Evolutionary conservation across 768 basidiomycete genomes (phyloP).

Genomic region (Steccherinum ochraceum): DNA sequence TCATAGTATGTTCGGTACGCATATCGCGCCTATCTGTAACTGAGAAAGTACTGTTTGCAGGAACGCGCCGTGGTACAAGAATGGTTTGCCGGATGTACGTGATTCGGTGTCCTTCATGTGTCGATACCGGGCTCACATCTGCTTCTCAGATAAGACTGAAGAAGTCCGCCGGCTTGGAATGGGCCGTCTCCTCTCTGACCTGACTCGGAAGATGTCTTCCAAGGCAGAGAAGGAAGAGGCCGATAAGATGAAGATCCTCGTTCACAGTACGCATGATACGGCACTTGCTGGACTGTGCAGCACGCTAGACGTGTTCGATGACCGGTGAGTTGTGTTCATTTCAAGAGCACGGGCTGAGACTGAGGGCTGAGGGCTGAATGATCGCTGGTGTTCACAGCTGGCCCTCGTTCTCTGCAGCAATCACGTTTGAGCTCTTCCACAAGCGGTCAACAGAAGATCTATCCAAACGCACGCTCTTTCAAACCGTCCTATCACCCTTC

Average conservation of each 20-base stretch:
- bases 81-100: slow-evolving; percentile 59
- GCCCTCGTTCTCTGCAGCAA: slow-evolving; percentile 69
- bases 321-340: slow-evolving; percentile 39
- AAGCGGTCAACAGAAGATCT: slow-evolving; percentile 9
- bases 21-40: not conserved
- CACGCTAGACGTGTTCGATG: slow-evolving; percentile 69
- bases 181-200: slow-evolving; percentile 65
- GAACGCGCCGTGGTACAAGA: slow-evolving; percentile 71
- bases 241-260: slow-evolving; percentile 55
- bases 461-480: slow-evolving; percentile 20
- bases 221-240: slow-evolving; percentile 40
- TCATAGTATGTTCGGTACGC: slow-evolving; percentile 45
- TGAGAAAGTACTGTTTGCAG: slow-evolving; percentile 24
- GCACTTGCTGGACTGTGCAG: slow-evolving; percentile 55
- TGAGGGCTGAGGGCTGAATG: not conserved
- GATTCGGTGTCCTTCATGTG: slow-evolving; percentile 13
- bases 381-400: slow-evolving; percentile 35
- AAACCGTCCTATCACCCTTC: slow-evolving; percentile 37
- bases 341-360: not conserved
- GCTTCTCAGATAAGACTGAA: slow-evolving; percentile 54
- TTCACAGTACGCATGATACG: slow-evolving; percentile 71
- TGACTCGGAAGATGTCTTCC: slow-evolving; percentile 54
- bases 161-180: slow-evolving; percentile 73
- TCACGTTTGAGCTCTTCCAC: slow-evolving; percentile 68
- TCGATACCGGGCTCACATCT: not conserved